Conservation (phyloP, 2,329 filamentous ascomycete species). For the Monilinia laxa region DNA sequence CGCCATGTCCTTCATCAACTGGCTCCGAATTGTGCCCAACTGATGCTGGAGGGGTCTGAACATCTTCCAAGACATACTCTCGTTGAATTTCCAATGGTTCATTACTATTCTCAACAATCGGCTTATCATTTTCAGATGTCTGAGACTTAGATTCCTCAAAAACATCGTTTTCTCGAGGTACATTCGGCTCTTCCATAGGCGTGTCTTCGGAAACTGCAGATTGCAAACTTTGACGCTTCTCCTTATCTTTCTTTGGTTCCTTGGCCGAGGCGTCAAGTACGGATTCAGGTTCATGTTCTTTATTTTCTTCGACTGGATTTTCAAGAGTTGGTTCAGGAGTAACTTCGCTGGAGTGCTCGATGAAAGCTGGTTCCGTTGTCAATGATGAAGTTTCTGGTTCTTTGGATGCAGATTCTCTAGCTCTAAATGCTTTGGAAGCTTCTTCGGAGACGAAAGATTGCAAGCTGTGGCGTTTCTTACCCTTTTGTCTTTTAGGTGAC, state of each 20-base stretch:
- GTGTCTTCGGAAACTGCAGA: conserved; percentile 1
- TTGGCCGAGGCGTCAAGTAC: not conserved
- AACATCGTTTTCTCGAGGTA: not conserved
- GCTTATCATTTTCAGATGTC: not conserved
- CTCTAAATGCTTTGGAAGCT: conserved; percentile 12
- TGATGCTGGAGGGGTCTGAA: not conserved
- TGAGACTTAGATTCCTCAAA: not conserved
- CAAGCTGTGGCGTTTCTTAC: conserved; percentile 11
- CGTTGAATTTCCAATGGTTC: not conserved
- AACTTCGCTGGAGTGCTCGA: not conserved
- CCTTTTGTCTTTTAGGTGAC: not conserved
- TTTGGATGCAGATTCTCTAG: not conserved
- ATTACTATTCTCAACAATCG: not conserved
- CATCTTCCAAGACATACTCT: not conserved
- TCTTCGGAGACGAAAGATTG: conserved; percentile 13
- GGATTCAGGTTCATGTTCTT: too few relatives aligned
- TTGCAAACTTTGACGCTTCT: conserved; percentile 25
- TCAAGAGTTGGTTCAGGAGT: not conserved
- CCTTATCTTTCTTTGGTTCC: conserved; percentile 35
- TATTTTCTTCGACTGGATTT: not conserved
- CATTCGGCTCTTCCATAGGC: not conserved
- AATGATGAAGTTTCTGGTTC: conserved; percentile 2
- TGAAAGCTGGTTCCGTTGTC: not conserved
- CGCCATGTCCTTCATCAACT: not conserved
- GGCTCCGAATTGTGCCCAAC: not conserved